Conservation (phyloP, 495 filamentous ascomycete genomes). For the Lichenothelia convexa region DNA sequence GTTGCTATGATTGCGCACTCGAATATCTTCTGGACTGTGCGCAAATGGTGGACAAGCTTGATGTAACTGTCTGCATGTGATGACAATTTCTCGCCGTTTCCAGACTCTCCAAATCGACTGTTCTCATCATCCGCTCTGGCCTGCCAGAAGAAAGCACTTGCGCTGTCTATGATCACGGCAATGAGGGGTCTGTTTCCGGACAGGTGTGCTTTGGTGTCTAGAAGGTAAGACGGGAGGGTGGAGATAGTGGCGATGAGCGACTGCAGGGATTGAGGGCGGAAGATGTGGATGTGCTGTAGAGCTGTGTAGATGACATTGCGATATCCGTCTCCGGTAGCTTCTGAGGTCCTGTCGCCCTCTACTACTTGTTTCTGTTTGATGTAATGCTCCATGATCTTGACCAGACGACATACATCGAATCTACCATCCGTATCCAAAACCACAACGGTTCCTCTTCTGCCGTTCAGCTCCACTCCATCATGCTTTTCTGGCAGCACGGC, state of each 20-base stretch:
- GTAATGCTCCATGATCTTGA: constrained; percentile 17
- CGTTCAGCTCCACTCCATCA: constrained; percentile 19
- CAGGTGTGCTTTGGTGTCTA: constrained; percentile 27
- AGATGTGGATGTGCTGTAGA: constrained; percentile 29
- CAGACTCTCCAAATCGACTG: constrained; percentile 4
- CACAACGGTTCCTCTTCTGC: constrained; percentile 41
- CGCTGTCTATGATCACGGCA: constrained; percentile 34
- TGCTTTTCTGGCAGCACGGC: constrained; percentile 34
- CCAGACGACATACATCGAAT: constrained; percentile 44
- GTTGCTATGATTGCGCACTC: constrained; percentile 16
- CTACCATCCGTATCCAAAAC: constrained; percentile 52
- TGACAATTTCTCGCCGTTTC: constrained; percentile 13
- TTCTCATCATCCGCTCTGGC: constrained; percentile 30
- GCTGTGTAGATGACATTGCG: constrained; percentile 10
- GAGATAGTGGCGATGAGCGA: constrained; percentile 34
- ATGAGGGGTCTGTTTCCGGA: constrained; percentile 30
- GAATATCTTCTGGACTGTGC: constrained; percentile 10
- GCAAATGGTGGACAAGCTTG: constrained; percentile 5
- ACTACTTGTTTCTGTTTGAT: constrained; percentile 1
- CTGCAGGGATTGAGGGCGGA: constrained; percentile 34
- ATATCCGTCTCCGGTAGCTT: background rate
- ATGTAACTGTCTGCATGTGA: constrained; percentile 10
- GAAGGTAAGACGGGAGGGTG: constrained; percentile 31
- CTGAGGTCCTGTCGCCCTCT: background rate
- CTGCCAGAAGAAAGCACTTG: constrained; percentile 40